Conservation (phyloP, 2,329 filamentous ascomycete species). For the Aureobasidium melanogenum region DNA sequence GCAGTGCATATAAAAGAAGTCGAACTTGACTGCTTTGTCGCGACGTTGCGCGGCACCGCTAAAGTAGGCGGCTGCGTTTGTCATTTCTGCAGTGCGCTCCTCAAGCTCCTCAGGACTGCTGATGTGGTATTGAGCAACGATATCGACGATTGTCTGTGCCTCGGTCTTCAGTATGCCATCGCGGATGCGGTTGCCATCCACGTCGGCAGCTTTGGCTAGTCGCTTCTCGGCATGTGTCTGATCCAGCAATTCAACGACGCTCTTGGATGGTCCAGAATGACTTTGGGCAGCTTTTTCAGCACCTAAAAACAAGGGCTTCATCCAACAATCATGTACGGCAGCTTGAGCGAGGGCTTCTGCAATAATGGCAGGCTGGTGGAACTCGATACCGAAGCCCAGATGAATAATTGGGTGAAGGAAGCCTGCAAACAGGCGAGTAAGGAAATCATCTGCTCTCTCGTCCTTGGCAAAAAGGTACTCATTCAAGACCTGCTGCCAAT, state of each 20-base stretch:
- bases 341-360: conserved; percentile 72
- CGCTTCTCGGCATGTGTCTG: conserved; percentile 49
- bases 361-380: conserved; percentile 69
- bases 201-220: conserved; percentile 44
- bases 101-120: conserved; percentile 48
- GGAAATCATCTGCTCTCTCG: conserved; percentile 57
- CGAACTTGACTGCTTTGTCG: conserved; percentile 60
- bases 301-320: conserved; percentile 45
- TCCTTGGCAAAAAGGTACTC: conserved; percentile 62
- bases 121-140: conserved; percentile 47
- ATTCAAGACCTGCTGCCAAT: conserved; percentile 53
- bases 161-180: conserved; percentile 57
- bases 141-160: conserved; percentile 55
- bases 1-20: conserved; percentile 69
- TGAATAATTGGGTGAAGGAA: conserved; percentile 77
- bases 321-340: conserved; percentile 55
- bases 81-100: conserved; percentile 57
- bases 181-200: conserved; percentile 54
- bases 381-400: conserved; percentile 77
- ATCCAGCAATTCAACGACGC: conserved; percentile 53
- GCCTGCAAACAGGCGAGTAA: conserved; percentile 59
- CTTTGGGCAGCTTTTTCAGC: conserved; percentile 39
- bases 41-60: conserved; percentile 55
- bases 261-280: conserved; percentile 19
- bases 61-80: conserved; percentile 53